Evolutionary conservation across 2,329 filamentous ascomycete genomes (phyloP).

Genomic region (Myriosclerotinia duriaeana): DNA sequence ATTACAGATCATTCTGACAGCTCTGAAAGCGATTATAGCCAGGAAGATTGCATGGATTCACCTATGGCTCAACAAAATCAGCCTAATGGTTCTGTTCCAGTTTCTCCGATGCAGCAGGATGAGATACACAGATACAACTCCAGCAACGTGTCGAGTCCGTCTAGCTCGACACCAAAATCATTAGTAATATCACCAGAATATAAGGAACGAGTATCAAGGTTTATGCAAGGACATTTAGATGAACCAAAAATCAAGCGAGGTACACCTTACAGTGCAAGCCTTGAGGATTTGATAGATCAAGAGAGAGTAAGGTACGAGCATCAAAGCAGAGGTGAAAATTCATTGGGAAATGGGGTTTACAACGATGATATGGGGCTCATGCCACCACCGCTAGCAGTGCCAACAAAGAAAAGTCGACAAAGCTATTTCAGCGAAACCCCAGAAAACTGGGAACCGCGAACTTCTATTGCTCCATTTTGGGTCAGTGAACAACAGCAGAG

Average conservation of each 20-base stretch:
- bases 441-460: neutral
- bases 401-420: conserved; percentile 6
- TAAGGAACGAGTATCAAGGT: conserved; percentile 11
- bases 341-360: neutral
- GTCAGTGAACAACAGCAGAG: neutral
- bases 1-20: conserved; percentile 19
- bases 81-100: conserved; percentile 1
- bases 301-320: conserved; percentile 19
- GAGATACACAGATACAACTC: neutral
- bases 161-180: neutral
- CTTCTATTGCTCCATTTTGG: neutral
- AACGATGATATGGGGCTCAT: conserved; percentile 9
- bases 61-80: neutral
- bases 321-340: neutral
- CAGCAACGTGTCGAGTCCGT: neutral
- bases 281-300: conserved; percentile 24
- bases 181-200: conserved; percentile 15
- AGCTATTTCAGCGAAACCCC: conserved; percentile 16
- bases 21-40: conserved; percentile 18
- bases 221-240: conserved; percentile 8
- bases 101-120: conserved; percentile 4
- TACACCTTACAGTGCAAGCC: neutral
- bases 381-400: conserved; percentile 16
- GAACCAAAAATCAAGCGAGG: conserved; percentile 4
- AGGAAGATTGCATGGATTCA: conserved; percentile 3